phyloP scores from a whole-genome alignment of 1,284 basidiomycete species.

The Sanghuangporus baumii region DNA sequence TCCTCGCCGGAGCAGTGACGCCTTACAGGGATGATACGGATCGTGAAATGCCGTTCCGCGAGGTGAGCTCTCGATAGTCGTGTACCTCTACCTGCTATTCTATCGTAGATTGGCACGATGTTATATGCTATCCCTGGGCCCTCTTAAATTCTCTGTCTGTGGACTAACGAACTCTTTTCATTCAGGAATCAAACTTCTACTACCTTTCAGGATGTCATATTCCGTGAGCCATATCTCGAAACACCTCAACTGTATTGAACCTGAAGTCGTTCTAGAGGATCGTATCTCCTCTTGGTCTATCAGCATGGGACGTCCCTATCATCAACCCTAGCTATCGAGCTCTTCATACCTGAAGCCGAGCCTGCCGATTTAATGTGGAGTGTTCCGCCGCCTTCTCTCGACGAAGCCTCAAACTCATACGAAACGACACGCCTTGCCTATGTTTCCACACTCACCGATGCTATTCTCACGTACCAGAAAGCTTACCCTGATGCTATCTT shows the following conservation, averaged over 20 bases:
- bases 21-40: slow-evolving; percentile 84
- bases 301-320: slow-evolving; percentile 44
- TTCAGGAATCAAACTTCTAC: slow-evolving; percentile 81
- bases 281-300: slow-evolving; percentile 62
- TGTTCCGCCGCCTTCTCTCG: slow-evolving; percentile 70
- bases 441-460: slow-evolving; percentile 41
- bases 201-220: slow-evolving; percentile 79
- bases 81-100: not conserved
- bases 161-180: not conserved
- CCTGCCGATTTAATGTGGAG: slow-evolving; percentile 80
- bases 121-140: not conserved
- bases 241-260: not conserved
- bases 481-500: slow-evolving; percentile 54
- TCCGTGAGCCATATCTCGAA: slow-evolving; percentile 34
- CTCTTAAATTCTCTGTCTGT: not conserved
- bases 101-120: not conserved
- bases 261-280: slow-evolving; percentile 24
- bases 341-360: slow-evolving; percentile 74
- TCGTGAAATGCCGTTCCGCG: slow-evolving; percentile 72
- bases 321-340: slow-evolving; percentile 43
- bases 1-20: slow-evolving; percentile 56
- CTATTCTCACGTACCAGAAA: slow-evolving; percentile 49
- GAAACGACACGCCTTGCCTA: slow-evolving; percentile 56
- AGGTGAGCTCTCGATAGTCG: slow-evolving; percentile 25
- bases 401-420: slow-evolving; percentile 44